phyloP scores from a whole-genome alignment of 108 stramenopile genomes.

The Epipyxis sp. region DNA sequence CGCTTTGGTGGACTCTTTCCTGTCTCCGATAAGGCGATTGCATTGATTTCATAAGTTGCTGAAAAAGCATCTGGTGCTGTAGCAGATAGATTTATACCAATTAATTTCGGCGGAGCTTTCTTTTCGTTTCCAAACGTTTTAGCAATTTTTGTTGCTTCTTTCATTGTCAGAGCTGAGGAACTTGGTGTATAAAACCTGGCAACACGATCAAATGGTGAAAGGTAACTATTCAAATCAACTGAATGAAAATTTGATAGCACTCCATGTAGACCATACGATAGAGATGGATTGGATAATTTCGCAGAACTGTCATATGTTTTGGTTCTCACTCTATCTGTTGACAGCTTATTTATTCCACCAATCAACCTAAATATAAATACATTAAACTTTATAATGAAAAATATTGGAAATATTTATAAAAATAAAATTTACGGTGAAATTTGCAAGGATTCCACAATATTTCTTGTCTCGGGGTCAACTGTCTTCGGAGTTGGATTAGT shows the following conservation, averaged over 20 bases:
- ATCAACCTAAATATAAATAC: too few relatives aligned
- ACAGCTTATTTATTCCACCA: background rate
- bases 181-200: background rate
- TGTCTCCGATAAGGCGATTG: background rate
- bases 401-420: too few relatives aligned
- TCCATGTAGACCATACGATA: background rate
- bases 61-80: slow-evolving; percentile 28
- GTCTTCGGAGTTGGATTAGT: too few relatives aligned
- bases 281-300: background rate
- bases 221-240: slow-evolving; percentile 23
- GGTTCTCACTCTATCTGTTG: slow-evolving; percentile 9
- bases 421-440: background rate
- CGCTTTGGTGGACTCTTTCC: background rate
- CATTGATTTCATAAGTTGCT: background rate
- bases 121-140: background rate
- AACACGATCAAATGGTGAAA: slow-evolving; percentile 29
- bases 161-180: slow-evolving; percentile 26
- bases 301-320: background rate
- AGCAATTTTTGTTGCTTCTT: slow-evolving; percentile 26
- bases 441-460: too few relatives aligned
- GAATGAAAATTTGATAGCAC: background rate
- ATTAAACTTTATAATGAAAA: too few relatives aligned
- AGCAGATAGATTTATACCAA: slow-evolving; percentile 17
- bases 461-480: too few relatives aligned
- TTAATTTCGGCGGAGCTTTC: background rate